A percentile compares a stretch with the other conserved stretches of the same genome.
These are phyloP conservation scores for Luffa aegyptiaca DNA, from an alignment of 306 rosid genomes.

Conservation along the genomic window DNA sequence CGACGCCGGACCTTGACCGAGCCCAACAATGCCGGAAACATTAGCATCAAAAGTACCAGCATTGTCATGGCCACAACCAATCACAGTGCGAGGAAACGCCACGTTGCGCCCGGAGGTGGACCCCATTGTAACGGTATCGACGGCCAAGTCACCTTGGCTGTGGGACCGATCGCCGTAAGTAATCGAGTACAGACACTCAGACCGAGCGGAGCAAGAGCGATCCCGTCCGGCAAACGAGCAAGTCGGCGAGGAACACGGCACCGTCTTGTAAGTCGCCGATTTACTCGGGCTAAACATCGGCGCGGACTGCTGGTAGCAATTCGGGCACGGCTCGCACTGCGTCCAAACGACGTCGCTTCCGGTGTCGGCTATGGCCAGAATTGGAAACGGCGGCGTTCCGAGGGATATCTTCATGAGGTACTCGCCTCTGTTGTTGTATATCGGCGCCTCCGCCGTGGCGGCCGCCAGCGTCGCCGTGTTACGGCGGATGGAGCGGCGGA, in stretches of 20 bases:
- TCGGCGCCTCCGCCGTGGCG: background rate
- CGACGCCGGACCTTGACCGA: conserved; percentile 29
- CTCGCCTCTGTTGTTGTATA: conserved; percentile 2
- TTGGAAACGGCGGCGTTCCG: conserved; percentile 41
- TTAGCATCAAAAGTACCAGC: background rate
- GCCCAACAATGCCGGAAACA: conserved; percentile 44
- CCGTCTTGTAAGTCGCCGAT: conserved; percentile 19
- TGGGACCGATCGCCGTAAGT: conserved; percentile 19
- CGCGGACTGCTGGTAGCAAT: conserved; percentile 26
- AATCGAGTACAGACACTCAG: conserved; percentile 15
- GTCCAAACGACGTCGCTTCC: conserved; percentile 53
- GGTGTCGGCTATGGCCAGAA: conserved; percentile 36
- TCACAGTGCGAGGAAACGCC: conserved; percentile 11
- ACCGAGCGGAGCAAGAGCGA: background rate
- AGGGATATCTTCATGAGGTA: conserved; percentile 31
- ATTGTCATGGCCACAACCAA: conserved; percentile 40
- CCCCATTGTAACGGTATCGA: conserved; percentile 32
- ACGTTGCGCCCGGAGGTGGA: conserved; percentile 4
- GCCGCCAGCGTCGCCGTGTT: background rate
- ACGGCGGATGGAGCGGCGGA: conserved; percentile 23
- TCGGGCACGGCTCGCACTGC: conserved; percentile 38
- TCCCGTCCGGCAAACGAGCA: background rate
- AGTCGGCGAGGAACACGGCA: conserved; percentile 3
- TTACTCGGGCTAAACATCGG: conserved; percentile 32
- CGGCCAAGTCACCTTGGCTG: conserved; percentile 23